Evolutionary conservation across 306 rosid genomes (phyloP), one percentile per base, ranked within the genome.

Genomic region (Acacia melanoxylon): DNA sequence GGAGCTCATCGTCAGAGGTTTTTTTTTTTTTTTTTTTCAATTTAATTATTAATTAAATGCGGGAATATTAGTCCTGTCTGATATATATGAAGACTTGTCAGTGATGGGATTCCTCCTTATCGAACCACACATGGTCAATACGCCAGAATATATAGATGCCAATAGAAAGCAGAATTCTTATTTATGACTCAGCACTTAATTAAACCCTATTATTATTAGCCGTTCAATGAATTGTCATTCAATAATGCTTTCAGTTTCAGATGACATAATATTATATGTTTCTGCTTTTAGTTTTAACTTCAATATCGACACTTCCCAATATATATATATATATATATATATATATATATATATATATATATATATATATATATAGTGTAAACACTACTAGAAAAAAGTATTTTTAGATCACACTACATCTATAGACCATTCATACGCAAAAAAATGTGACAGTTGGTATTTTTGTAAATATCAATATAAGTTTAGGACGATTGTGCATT

Each of bases 31-130:
- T 67, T 59, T 16, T 44, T 65, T 31, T 68, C 15, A 16, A 5
- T 49, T 67, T 45, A 17, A 35, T 35, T 35, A 48, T 63, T 40
- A 52, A 9, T 37, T 25, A 70, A 22, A 8, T 11, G 40, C 13
- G 75, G 88, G 72, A 86, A 89, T 88, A 87, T 89, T 83, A 91
- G 78, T 41, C 74, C 3, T 88, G 87, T 89, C 85, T 83, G 85
- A 37, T 1, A 37, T 37, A 37, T 37, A 87, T 78, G 48, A 78
- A 75, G 75, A 79, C 51, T 63, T 77, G 69, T 40, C 79, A 87
- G 81, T 76, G 54, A 82, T 69, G 68, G 29, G 87, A 88, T 91
- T 88, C 92, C 74, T 74, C 63, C 89, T 85, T 85, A 86, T 87
- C 96, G 42, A 87, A 88, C 76, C 82, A 48, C 19, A 48, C 29